These are phyloP conservation scores for Nothophaeocryptopus gaeumannii DNA, from an alignment of 2,329 filamentous ascomycete species.

Conservation along the genomic window DNA sequence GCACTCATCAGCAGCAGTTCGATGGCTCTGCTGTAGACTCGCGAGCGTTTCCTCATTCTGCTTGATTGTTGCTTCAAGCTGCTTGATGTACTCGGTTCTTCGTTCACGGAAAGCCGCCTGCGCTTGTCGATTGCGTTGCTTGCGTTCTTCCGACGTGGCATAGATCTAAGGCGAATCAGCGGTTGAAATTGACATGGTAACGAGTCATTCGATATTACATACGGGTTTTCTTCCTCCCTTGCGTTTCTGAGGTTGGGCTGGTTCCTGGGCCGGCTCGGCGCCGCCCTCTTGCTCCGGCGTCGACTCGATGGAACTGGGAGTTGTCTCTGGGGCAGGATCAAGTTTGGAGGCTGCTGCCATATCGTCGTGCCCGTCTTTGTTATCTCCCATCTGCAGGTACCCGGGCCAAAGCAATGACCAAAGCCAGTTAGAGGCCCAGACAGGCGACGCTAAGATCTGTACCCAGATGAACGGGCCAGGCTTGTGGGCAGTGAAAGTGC, in stretches of 20 bases:
- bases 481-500: slow-evolving; percentile 20
- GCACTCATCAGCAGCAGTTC: slow-evolving; percentile 92
- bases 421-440: slow-evolving; percentile 29
- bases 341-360: slow-evolving; percentile 47
- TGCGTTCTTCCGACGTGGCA: slow-evolving; percentile 96
- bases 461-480: slow-evolving; percentile 24
- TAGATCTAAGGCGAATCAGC: slow-evolving; percentile 68
- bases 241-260: slow-evolving; percentile 68
- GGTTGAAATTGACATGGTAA: slow-evolving; percentile 1
- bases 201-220: slow-evolving; percentile 43
- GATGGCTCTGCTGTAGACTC: slow-evolving; percentile 88
- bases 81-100: slow-evolving; percentile 98
- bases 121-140: slow-evolving; percentile 94
- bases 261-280: slow-evolving; percentile 42
- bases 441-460: slow-evolving; percentile 34
- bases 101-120: slow-evolving; percentile 96
- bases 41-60: slow-evolving; percentile 93
- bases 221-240: slow-evolving; percentile 98
- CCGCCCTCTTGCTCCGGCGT: slow-evolving; percentile 47
- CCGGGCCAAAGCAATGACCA: slow-evolving; percentile 32
- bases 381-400: slow-evolving; percentile 53
- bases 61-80: slow-evolving; percentile 94
- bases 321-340: slow-evolving; percentile 41
- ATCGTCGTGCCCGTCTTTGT: slow-evolving; percentile 36
- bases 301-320: slow-evolving; percentile 49